Percentiles rank a stretch among this genome's conserved stretches.
Conservation (phyloP, 208 protist genomes). For the Leishmania aethiopica region DNA sequence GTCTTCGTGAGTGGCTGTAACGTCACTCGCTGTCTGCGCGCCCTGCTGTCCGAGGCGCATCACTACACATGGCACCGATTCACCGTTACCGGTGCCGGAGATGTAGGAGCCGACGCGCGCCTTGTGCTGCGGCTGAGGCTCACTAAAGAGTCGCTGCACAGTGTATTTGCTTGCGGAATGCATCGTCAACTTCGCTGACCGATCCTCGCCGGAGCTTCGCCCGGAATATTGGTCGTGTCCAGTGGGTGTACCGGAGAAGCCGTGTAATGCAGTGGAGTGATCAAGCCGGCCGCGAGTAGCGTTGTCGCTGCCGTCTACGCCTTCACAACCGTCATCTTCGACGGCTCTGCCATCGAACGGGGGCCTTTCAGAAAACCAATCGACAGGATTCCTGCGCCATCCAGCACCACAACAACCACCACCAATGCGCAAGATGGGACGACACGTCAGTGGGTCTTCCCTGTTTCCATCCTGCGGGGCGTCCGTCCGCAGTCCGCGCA, state of each 20-base stretch:
- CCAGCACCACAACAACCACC: constrained; percentile 4
- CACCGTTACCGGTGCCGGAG: background rate
- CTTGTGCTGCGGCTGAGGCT: background rate
- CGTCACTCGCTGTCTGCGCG: background rate
- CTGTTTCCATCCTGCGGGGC: background rate
- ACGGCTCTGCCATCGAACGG: background rate
- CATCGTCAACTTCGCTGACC: background rate
- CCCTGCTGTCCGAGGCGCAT: too few species aligned
- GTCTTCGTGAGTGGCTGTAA: background rate
- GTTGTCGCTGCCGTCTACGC: background rate
- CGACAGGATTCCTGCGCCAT: background rate
- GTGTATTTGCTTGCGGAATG: background rate
- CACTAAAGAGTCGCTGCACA: constrained; percentile 1
- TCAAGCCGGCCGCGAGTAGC: background rate
- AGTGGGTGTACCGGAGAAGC: background rate
- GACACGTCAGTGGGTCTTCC: background rate
- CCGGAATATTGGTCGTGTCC: background rate
- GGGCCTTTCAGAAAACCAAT: background rate
- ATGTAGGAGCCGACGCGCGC: background rate
- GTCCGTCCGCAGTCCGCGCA: background rate
- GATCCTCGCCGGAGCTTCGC: background rate
- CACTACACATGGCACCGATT: background rate
- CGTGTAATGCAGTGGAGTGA: background rate
- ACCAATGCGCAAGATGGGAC: constrained; percentile 9
- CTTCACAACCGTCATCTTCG: background rate